Base-by-base conservation (phyloP, 352 stramenopile genomes). In the Globisporangium viniferum region DNA sequence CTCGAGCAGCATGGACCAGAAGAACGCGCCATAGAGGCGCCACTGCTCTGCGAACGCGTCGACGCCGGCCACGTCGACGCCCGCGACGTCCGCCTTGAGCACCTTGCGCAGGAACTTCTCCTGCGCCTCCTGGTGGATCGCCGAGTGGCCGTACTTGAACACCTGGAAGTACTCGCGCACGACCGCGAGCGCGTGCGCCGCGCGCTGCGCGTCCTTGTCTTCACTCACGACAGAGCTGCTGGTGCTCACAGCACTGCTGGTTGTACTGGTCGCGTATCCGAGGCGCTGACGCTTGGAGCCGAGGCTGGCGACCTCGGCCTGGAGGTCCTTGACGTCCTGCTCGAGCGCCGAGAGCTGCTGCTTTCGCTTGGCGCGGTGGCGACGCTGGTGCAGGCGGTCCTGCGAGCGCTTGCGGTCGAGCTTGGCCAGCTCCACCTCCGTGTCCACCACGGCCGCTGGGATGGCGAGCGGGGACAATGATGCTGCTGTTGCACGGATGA, bases 81-180 rank as follows among this genome's bases (percentile, higher is more conserved):
- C 62, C 7, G 18, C 51, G 5, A 59, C 62, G 29, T 67, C 62
- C 22, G 62, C 6, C 39, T 27, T 29, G 6, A 67, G 20, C 5
- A 62, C 36, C 36, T n/a, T 39, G 51, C 55, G 62, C 33, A 67
- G 62, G 36, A 67, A 67, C 35, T 51, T 44, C 22, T 67, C 62
- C 36, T 67, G 62, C 4, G 33, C 35, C 5, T 49, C 36, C 35
- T 67, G 62, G 62, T 67, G 62, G 51, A 67, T 67, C 20, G 62
- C 53, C 36, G 62, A 67, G 51, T 67, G 62, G 51, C 62, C 62
- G 62, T 67, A 67, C 62, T 62, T 67, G 62, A 67, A 67, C 51
- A 59, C 41, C 62, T 67, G 49, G 53, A 67, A 60, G 62, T 67
- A 67, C 51, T 67, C 62, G 22, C 35, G 62, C 62, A 67, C 62